phyloP scores from a whole-genome alignment of 2,329 filamentous ascomycete species.

The Penicillium sp. region DNA sequence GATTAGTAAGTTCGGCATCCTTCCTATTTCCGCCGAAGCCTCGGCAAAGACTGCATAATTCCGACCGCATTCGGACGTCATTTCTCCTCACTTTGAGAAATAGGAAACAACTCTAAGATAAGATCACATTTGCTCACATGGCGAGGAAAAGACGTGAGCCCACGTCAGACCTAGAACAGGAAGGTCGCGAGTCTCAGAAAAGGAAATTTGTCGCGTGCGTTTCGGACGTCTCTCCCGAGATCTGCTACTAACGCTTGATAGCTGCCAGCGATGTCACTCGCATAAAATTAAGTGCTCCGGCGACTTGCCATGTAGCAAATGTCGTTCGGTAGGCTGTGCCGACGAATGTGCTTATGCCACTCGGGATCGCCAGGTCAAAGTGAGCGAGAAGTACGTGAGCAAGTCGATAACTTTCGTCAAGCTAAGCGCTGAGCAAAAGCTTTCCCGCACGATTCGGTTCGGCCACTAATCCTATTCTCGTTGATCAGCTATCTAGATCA shows the following conservation, averaged over 20 bases:
- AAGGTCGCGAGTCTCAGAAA: conserved; percentile 18
- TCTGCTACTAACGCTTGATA: conserved; percentile 12
- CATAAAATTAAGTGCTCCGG: conserved; percentile 53
- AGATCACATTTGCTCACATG: conserved; percentile 14
- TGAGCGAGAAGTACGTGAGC: conserved; percentile 36
- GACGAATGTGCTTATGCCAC: conserved; percentile 43
- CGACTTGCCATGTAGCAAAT: conserved; percentile 46
- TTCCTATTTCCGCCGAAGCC: background rate
- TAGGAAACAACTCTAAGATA: conserved; percentile 1
- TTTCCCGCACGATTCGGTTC: background rate
- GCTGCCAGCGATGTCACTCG: conserved; percentile 47
- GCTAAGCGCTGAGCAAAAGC: background rate
- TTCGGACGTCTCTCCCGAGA: background rate
- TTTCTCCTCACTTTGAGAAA: background rate
- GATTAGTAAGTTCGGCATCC: conserved; percentile 1
- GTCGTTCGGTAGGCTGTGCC: conserved; percentile 38
- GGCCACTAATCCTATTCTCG: conserved; percentile 9
- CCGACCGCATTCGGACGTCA: background rate
- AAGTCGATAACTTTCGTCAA: background rate
- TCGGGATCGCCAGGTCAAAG: conserved; percentile 46
- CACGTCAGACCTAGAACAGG: conserved; percentile 16
- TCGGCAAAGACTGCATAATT: background rate
- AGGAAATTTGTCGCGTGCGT: conserved; percentile 36
- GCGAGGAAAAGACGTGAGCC: conserved; percentile 14
- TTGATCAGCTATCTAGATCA: conserved; percentile 35